Base-by-base conservation (phyloP, 345 rosid species). In the Geranium brycei region DNA sequence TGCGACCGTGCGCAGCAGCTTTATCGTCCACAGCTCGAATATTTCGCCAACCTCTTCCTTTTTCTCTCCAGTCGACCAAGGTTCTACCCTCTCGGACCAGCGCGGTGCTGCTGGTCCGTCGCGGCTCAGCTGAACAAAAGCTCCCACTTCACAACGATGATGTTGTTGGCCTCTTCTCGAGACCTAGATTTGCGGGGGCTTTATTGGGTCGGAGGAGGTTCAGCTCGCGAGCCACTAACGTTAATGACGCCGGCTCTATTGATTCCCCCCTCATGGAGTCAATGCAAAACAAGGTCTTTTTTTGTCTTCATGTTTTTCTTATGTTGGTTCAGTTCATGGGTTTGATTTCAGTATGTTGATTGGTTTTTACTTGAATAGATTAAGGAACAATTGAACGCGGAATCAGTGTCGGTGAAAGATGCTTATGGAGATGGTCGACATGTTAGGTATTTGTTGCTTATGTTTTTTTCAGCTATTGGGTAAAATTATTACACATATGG, bases 361-460 rank as follows among this genome's bases (percentile, higher is more conserved):
- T 30, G 17, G 31, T 18, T 15, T 63, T 38, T 57, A 28, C 65
- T 60, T 64, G 5, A 14, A 61, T 81, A 89, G 98, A 92, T 92
- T 69, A 86, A 81, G 79, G 91, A 92, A 55, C 78, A 86, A 28
- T 68, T 92, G 58, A 68, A 79, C 75, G 93, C 98, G 38, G 96
- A 92, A 61, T 87, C 83, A 4, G 98, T 89, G 58, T 55, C 69
- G 14, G 98, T 92, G 10, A 82, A 76, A 70, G 98, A 92, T 78
- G 88, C 91, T 66, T 84, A 88, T 68, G 95, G 98, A n/a, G 98
- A 92, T 70, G 96, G 98, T 59, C 84, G 95, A 2, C 98, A 92
- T 79, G 96, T 92, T 68, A 79, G 86, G 98, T 92, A 72, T 71
- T 19, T 23, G 28, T 57, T 47, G 53, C 53, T 47, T 3, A 5